Conservation (phyloP, 1,284 basidiomycete species). For the Ganoderma lucidum region DNA sequence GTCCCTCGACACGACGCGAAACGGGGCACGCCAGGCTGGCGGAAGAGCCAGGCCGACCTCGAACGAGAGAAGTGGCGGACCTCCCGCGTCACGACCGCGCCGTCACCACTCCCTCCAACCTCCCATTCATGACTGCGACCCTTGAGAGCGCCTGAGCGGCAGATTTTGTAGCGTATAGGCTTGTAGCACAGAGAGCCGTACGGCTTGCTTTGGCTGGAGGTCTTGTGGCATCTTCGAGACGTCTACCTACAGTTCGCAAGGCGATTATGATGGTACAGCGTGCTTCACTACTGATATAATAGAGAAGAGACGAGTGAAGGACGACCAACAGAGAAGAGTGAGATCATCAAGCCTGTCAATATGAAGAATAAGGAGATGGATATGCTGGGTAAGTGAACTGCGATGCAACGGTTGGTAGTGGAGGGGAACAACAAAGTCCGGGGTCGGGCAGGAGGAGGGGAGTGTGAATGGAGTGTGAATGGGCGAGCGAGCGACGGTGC, state of each 20-base stretch:
- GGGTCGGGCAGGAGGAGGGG: conserved; percentile 3
- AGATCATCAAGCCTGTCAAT: not conserved
- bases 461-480: conserved; percentile 1
- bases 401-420: conserved; percentile 6
- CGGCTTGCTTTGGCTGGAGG: not conserved
- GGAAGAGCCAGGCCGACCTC: conserved; percentile 52
- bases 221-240: not conserved
- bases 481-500: conserved; percentile 16
- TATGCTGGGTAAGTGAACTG: not conserved
- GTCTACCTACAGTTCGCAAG: conserved; percentile 29
- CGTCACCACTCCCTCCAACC: not conserved
- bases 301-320: conserved; percentile 21
- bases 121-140: not conserved
- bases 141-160: not conserved
- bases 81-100: conserved; percentile 48
- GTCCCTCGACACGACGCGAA: conserved; percentile 35
- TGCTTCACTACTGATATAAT: conserved; percentile 31
- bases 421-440: not conserved
- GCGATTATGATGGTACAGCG: conserved; percentile 35
- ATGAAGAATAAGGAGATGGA: conserved; percentile 8
- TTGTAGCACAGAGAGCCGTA: conserved; percentile 5
- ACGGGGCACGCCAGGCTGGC: conserved; percentile 50
- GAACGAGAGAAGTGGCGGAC: conserved; percentile 54
- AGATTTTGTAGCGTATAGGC: not conserved
- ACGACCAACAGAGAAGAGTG: conserved; percentile 8